Evolutionary conservation across 2,329 filamentous ascomycete species (phyloP).

Genomic region (Diaporthe destruens): DNA sequence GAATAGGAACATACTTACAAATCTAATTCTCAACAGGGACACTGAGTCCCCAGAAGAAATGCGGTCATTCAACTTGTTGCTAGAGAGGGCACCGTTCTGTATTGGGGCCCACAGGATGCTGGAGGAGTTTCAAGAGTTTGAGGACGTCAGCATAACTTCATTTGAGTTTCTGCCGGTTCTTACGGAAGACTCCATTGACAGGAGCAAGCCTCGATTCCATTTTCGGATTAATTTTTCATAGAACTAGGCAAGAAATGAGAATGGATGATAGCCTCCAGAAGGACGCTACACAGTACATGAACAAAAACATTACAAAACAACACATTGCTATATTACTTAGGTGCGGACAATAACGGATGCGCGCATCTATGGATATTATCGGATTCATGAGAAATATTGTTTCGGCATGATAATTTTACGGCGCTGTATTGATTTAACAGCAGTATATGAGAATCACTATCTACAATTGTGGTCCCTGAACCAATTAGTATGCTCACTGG

Average conservation of each 20-base stretch:
- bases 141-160: neutral
- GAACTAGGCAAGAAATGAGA: neutral
- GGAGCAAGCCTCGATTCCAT: neutral
- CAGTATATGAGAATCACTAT: neutral
- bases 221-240: neutral
- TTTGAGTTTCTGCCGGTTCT: neutral
- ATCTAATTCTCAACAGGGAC: neutral
- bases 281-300: neutral
- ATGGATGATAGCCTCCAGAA: no score
- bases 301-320: no score
- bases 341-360: no score
- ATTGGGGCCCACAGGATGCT: neutral
- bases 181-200: neutral
- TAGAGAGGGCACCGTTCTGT: neutral
- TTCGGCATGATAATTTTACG: neutral
- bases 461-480: neutral
- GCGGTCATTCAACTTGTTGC: neutral
- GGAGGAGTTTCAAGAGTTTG: constrained; percentile 1
- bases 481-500: neutral
- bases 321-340: no score
- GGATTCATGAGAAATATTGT: no score
- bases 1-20: neutral
- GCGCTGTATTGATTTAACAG: neutral
- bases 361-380: no score
- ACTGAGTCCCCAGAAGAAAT: neutral